Percentiles rank a stretch among this genome's conserved stretches.
Conservation (phyloP, 164 flowering plant genomes). For the Magnolia officinalis region DNA sequence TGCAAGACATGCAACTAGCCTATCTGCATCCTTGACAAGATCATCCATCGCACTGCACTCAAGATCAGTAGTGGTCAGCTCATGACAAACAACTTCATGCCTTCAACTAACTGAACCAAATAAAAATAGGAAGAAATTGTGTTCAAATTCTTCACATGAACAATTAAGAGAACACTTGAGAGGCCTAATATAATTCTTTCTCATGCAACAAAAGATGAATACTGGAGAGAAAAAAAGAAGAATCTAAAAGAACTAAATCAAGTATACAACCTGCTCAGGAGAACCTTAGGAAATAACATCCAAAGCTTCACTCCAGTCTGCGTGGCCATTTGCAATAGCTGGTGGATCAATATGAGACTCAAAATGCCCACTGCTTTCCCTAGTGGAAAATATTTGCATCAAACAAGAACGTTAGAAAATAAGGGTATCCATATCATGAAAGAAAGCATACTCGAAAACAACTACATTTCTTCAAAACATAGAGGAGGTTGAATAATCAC, state of each 20-base stretch:
- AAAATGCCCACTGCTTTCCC: conserved; percentile 58
- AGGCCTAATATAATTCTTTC: not conserved
- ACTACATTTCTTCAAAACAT: not conserved
- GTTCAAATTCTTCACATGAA: not conserved
- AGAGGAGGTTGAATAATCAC: not conserved
- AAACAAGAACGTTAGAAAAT: not conserved
- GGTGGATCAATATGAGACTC: conserved; percentile 50
- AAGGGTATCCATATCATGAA: not conserved
- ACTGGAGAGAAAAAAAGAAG: not conserved
- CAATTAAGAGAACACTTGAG: not conserved
- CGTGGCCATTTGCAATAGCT: conserved; percentile 54
- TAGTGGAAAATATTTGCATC: conserved; percentile 15
- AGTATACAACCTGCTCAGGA: conserved; percentile 72
- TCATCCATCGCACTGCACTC: conserved; percentile 81
- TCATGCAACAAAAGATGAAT: not conserved
- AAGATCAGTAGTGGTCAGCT: conserved; percentile 79
- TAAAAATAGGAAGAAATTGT: not conserved
- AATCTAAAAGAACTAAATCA: not conserved
- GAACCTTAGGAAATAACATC: conserved; percentile 78
- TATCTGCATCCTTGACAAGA: conserved; percentile 81
- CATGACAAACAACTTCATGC: conserved; percentile 98
- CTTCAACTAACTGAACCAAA: conserved; percentile 82
- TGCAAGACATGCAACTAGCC: conserved; percentile 87
- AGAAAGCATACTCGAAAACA: not conserved
- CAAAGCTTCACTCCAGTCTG: conserved; percentile 98